Conservation (phyloP, 345 rosid genomes). For the Melaleuca alternifolia region DNA sequence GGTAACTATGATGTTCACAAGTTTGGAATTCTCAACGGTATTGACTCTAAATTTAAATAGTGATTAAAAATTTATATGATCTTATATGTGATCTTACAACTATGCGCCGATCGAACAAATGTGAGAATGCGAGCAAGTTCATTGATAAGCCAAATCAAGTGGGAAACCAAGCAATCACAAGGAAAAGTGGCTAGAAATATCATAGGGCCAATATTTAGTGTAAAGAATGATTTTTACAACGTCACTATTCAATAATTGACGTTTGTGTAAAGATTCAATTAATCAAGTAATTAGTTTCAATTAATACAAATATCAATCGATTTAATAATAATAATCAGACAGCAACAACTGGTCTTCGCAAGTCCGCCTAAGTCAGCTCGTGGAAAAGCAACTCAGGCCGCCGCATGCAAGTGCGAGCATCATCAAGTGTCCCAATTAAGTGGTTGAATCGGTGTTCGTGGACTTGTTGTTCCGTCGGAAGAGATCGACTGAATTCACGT, state of each 20-base stretch:
- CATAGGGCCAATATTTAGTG: neutral
- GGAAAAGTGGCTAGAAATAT: neutral
- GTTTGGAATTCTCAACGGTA: neutral
- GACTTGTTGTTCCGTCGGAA: neutral
- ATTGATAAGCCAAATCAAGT: neutral
- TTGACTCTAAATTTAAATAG: neutral
- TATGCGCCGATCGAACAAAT: neutral
- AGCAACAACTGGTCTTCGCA: neutral
- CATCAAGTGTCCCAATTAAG: neutral
- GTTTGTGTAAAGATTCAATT: neutral
- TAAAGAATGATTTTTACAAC: neutral
- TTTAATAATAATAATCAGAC: neutral
- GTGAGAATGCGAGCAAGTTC: too few relatives aligned
- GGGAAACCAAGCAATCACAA: neutral
- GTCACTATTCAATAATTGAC: neutral
- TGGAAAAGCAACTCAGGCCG: neutral
- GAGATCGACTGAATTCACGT: neutral
- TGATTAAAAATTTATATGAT: neutral
- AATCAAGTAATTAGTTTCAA: neutral
- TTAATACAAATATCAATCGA: neutral
- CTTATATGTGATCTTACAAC: neutral
- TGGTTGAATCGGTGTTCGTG: neutral
- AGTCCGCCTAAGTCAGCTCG: neutral
- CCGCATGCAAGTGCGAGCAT: neutral
- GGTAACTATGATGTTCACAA: neutral